These are phyloP conservation scores for Thielaviopsis musarum DNA, from an alignment of 2,329 filamentous ascomycete genomes.

Conservation along the genomic window DNA sequence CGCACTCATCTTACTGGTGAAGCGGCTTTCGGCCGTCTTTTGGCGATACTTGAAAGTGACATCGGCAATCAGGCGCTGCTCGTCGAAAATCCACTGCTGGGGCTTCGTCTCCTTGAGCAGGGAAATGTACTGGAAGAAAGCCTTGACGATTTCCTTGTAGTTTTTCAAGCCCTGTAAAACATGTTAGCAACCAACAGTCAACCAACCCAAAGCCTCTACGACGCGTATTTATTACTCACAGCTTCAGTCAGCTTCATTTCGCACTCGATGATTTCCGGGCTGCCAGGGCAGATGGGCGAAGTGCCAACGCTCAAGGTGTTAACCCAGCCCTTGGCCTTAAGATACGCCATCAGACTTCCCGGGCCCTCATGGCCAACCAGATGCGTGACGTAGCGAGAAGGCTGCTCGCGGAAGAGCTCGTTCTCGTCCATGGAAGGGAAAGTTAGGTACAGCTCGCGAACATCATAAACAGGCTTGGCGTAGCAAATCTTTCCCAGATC, in stretches of 20 bases:
- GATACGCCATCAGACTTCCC: slow-evolving; percentile 76
- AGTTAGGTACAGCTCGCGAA: slow-evolving; percentile 57
- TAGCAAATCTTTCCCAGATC: slow-evolving; percentile 55
- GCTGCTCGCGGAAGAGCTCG: slow-evolving; percentile 59
- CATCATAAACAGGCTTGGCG: slow-evolving; percentile 84
- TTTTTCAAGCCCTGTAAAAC: slow-evolving; percentile 48
- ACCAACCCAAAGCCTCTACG: no score
- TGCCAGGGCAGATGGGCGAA: slow-evolving; percentile 59
- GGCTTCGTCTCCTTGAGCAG: slow-evolving; percentile 67
- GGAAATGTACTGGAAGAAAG: slow-evolving; percentile 81
- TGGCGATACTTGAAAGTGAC: slow-evolving; percentile 92
- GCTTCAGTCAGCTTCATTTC: slow-evolving; percentile 70
- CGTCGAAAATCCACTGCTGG: slow-evolving; percentile 84
- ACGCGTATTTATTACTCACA: slow-evolving; percentile 23
- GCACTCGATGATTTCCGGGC: slow-evolving; percentile 61
- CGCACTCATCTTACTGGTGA: slow-evolving; percentile 68
- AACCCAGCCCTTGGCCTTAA: slow-evolving; percentile 82
- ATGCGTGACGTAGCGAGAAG: slow-evolving; percentile 73
- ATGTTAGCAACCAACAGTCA: no score
- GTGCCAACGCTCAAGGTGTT: slow-evolving; percentile 67
- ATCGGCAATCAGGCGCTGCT: slow-evolving; percentile 78
- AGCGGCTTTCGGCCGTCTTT: slow-evolving; percentile 76
- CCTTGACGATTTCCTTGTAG: slow-evolving; percentile 67
- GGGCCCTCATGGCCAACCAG: slow-evolving; percentile 85
- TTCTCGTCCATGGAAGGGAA: slow-evolving; percentile 84